Base-by-base conservation (phyloP, 768 basidiomycete genomes). In the Xerocomus potaroensis region DNA sequence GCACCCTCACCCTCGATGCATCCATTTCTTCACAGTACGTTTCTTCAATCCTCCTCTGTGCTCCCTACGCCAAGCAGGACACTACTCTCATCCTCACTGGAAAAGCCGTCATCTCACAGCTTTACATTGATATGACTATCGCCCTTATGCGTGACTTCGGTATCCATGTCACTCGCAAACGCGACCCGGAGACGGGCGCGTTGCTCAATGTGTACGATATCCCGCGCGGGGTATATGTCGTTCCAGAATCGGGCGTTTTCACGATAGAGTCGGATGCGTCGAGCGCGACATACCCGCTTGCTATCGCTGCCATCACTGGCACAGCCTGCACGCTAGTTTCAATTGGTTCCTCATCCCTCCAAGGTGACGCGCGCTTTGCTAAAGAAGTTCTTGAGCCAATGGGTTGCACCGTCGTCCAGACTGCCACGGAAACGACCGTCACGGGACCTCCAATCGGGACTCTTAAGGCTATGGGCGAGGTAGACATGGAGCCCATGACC, bases 401-500 rank as follows among this genome's bases (percentile, higher is more conserved):
- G 95, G 96, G 96, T 0, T 98, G 96, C 59, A 70, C 71, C 14
- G 95, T 99, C 41, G 74, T 80, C 4, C 96, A 99, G 71, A 94
- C 93, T 0, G 79, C 74, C 22, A 85, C 80, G 0, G 84, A 87
- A 65, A 98, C 95, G 8, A 96, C 91, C 9, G 96, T 98, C 27
- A 83, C 79, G 0, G 96, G 96, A 0, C 95, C 95, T 3, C 84
- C 88, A 0, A 76, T 99, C 40, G 83, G 83, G 54, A 88, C 88
- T 2, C 76, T 96, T 41, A 89, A 87, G 42, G 46, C 56, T 0
- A 53, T 59, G 45, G 63, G 63, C 9, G 78, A 84, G 56, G 81
- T 97, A 18, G 91, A 98, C 63, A 98, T 98, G 96, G 92, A 96
- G 67, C 84, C 86, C n/a, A 98, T 99, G 96, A 99, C 96, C 7